These are phyloP conservation scores for Carex arenaria DNA, from an alignment of 202 grass and related monocot genomes.

Conservation along the genomic window DNA sequence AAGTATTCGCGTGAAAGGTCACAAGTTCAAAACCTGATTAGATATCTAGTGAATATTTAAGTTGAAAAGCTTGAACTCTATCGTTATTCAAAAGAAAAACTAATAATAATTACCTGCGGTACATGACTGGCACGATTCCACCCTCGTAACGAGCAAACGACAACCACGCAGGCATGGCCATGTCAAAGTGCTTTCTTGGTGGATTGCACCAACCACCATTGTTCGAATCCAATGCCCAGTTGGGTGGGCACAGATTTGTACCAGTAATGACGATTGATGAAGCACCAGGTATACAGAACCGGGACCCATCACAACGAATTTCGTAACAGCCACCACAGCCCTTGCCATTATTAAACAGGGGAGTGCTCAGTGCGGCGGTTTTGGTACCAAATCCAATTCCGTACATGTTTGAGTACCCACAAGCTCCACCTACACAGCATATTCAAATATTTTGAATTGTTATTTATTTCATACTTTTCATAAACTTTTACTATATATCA, in stretches of 20 bases:
- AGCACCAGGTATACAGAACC: conserved; percentile 20
- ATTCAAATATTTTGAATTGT: not conserved
- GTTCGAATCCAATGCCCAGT: conserved; percentile 29
- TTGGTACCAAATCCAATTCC: not conserved
- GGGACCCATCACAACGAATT: conserved; percentile 26
- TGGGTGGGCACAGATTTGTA: conserved; percentile 46
- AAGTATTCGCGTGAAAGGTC: too few relatives aligned
- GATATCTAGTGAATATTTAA: too few relatives aligned
- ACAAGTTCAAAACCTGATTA: too few relatives aligned
- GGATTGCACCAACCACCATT: conserved; percentile 47
- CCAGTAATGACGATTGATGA: conserved; percentile 21
- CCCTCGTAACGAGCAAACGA: conserved; percentile 23
- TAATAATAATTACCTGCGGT: conserved; percentile 26
- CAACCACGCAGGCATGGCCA: conserved; percentile 25
- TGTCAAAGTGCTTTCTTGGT: conserved; percentile 28
- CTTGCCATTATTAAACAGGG: conserved; percentile 14
- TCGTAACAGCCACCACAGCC: conserved; percentile 29
- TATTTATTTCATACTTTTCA: not conserved
- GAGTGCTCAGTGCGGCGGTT: conserved; percentile 27
- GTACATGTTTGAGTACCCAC: conserved; percentile 21
- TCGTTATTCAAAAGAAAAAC: too few relatives aligned
- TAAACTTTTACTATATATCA: too few relatives aligned
- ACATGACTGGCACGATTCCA: conserved; percentile 61
- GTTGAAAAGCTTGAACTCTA: too few relatives aligned
- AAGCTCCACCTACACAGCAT: conserved; percentile 21